Conservation (phyloP, 495 filamentous ascomycete genomes). For the Jackrogersella multiformis region DNA sequence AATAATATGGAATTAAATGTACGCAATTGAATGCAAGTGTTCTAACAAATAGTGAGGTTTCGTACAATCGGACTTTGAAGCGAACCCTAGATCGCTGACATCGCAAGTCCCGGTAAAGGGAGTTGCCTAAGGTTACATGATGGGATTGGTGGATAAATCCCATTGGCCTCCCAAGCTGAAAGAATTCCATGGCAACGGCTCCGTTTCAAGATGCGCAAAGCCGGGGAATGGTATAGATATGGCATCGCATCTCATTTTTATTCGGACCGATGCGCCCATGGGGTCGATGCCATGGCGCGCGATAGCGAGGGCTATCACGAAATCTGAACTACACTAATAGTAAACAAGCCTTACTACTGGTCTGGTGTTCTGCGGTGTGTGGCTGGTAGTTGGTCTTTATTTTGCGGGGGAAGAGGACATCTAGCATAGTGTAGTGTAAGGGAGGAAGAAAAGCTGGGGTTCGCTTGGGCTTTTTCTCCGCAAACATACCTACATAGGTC, state of each 20-base stretch:
- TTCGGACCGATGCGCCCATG: slow-evolving; percentile 35
- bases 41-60: slow-evolving; percentile 12
- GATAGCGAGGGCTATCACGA: slow-evolving; percentile 13
- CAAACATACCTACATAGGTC: not conserved
- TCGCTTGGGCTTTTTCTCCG: slow-evolving; percentile 31
- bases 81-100: slow-evolving; percentile 33
- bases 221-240: slow-evolving; percentile 34
- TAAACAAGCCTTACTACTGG: slow-evolving; percentile 28
- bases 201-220: slow-evolving; percentile 33
- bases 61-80: slow-evolving; percentile 18
- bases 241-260: slow-evolving; percentile 23
- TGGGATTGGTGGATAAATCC: slow-evolving; percentile 36
- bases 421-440: too few relatives aligned
- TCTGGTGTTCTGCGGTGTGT: too few relatives aligned
- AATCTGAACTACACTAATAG: too few relatives aligned
- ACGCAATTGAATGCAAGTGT: too few relatives aligned
- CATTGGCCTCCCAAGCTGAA: slow-evolving; percentile 11
- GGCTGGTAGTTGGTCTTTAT: slow-evolving; percentile 14
- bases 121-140: slow-evolving; percentile 14
- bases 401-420: slow-evolving; percentile 32
- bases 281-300: slow-evolving; percentile 16
- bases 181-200: slow-evolving; percentile 14
- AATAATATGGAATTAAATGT: slow-evolving; percentile 11
- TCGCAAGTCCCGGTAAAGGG: slow-evolving; percentile 22
- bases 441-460: slow-evolving; percentile 36